phyloP scores from a whole-genome alignment of 2,329 filamentous ascomycete genomes.

The Botryotinia convoluta region DNA sequence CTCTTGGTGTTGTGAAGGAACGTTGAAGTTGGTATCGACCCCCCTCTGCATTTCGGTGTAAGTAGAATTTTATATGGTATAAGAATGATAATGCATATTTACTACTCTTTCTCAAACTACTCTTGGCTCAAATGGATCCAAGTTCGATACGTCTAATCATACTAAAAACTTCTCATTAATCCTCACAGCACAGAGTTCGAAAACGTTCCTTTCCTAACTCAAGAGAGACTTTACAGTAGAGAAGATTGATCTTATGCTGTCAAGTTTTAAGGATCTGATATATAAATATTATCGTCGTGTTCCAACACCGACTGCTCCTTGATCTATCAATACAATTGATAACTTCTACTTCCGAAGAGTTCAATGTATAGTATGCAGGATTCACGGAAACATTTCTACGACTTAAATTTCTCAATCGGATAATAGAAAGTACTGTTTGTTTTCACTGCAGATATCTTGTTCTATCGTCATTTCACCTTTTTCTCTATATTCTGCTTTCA shows the following conservation, averaged over 20 bases:
- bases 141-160: neutral
- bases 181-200: neutral
- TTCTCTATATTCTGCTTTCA: neutral
- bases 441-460: no score
- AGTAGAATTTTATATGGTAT: neutral
- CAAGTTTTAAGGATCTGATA: neutral
- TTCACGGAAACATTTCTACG: neutral
- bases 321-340: neutral
- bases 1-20: neutral
- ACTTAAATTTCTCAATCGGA: neutral
- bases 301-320: neutral
- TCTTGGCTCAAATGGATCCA: neutral
- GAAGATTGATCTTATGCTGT: neutral
- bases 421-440: neutral
- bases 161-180: no score
- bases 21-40: neutral
- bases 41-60: neutral
- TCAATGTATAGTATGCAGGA: neutral
- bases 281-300: neutral
- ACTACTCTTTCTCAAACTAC: neutral
- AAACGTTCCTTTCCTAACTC: no score
- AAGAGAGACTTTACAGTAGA: no score
- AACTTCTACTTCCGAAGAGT: neutral
- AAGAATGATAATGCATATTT: neutral
- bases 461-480: neutral